These are phyloP conservation scores for Aspergillus aculeatus DNA, from an alignment of 2,329 filamentous ascomycete genomes.

Conservation along the genomic window DNA sequence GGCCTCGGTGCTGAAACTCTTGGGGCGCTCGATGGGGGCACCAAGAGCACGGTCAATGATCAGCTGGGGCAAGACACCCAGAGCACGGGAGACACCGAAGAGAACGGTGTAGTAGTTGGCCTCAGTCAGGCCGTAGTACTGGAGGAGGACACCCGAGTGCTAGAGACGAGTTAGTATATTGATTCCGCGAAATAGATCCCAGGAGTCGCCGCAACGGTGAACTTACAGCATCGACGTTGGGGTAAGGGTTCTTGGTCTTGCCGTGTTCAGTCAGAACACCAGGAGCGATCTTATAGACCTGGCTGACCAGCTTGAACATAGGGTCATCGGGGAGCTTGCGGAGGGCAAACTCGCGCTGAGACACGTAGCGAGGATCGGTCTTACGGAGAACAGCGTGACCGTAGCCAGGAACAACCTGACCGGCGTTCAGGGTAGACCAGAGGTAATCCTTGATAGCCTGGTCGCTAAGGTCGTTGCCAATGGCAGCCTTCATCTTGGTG, in stretches of 20 bases:
- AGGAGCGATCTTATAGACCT: conserved; percentile 99
- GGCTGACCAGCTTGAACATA: conserved; percentile 99
- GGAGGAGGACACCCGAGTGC: conserved; percentile 97
- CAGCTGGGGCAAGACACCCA: conserved; percentile 97
- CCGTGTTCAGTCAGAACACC: conserved; percentile 98
- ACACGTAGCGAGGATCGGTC: conserved; percentile 98
- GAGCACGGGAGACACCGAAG: conserved; percentile 96
- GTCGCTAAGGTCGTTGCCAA: conserved; percentile 95
- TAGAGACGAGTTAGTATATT: conserved; percentile 24
- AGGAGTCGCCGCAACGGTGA: not conserved
- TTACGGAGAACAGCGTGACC: conserved; percentile 99
- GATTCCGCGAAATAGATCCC: too few relatives aligned
- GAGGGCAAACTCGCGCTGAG: conserved; percentile 94
- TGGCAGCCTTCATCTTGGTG: conserved; percentile 93
- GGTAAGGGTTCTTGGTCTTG: conserved; percentile 99
- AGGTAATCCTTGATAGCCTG: conserved; percentile 97
- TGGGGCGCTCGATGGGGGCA: conserved; percentile 96
- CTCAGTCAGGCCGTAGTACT: conserved; percentile 99
- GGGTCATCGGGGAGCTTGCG: conserved; percentile 93
- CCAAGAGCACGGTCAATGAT: conserved; percentile 99
- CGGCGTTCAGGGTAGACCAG: conserved; percentile 92
- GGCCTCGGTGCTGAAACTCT: conserved; percentile 97
- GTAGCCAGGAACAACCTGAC: conserved; percentile 96
- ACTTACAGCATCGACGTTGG: conserved; percentile 84
- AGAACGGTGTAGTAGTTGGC: conserved; percentile 99